Base-by-base conservation (phyloP, 2,329 filamentous ascomycete genomes). In the Tothia fuscella region DNA sequence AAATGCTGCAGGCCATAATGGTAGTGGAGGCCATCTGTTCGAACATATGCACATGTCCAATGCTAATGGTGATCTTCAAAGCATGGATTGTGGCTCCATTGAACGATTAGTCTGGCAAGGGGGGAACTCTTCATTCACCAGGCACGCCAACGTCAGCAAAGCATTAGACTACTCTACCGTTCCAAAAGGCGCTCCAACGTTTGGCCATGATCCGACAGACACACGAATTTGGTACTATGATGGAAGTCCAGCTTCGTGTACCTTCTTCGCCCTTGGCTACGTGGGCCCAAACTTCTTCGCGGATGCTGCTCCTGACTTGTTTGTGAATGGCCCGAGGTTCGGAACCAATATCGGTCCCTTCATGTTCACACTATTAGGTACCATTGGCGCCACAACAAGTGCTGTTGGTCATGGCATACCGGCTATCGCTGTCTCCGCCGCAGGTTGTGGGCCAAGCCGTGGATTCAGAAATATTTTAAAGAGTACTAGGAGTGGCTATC, bases 201-300 rank as follows among this genome's bases (percentile, higher is more conserved):
- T 72, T 19, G 72, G 74, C 34, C 60, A 56, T 13, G 71, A 75
- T 48, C 71, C 70, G 10, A 51, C 55, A 16, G 68, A 76, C 43
- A 58, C 59, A 40, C 63, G 72, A 46, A 72, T 77, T 47, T 76
- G 70, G 70, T 76, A 76, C 51, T 77, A 75, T 56, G 72, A 76
- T 41, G 72, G 72, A 17, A 77, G 72, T 0, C 70, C 73, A 0
- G 70, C 69, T 0, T 66, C 71, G 0, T 71, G 68, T 49, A 71
- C 69, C 1, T 69, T 74, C 44, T 68, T 76, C 4, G 71, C 65
- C 2, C 61, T 76, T 5, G 71, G 76, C 57, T 73, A 70, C 33
- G 67, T 76, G 6, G 58, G 76, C 13, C 71, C 71, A 44, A 46
- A 47, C 1, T 56, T 52, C 12, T 70, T 64, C 50, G 63, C 61